These are phyloP conservation scores for Suillus luteus DNA, from an alignment of 768 basidiomycete genomes.

Conservation along the genomic window DNA sequence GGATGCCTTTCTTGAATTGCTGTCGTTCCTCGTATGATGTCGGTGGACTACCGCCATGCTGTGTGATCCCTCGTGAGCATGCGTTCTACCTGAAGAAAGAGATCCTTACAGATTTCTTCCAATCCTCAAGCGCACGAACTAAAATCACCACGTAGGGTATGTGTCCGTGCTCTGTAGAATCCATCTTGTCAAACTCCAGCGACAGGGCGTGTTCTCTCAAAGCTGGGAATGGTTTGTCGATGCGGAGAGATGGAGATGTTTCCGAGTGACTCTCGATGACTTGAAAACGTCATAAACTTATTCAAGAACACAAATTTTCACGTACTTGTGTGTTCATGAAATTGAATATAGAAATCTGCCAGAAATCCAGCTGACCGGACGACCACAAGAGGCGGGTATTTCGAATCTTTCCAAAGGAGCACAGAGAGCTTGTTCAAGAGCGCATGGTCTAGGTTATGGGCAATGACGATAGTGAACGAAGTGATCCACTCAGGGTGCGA, in stretches of 20 bases:
- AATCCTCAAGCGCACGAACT: conserved; percentile 78
- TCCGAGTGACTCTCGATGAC: conserved; percentile 92
- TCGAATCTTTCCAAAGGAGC: conserved; percentile 67
- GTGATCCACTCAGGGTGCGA: conserved; percentile 52
- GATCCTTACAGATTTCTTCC: conserved; percentile 69
- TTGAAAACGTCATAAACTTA: conserved; percentile 30
- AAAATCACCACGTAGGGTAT: conserved; percentile 90
- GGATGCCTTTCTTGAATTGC: conserved; percentile 71
- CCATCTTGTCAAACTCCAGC: conserved; percentile 77
- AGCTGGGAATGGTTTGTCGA: conserved; percentile 86
- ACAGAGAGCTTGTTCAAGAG: conserved; percentile 60
- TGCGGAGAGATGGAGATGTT: conserved; percentile 69
- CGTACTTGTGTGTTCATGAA: conserved; percentile 84
- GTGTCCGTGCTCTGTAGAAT: conserved; percentile 87
- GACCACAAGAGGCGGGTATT: conserved; percentile 67
- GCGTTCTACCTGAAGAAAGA: background rate
- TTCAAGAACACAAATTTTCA: conserved; percentile 11
- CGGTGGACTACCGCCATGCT: conserved; percentile 69
- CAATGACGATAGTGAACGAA: conserved; percentile 79
- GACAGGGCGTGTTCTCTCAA: conserved; percentile 71
- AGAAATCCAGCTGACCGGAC: conserved; percentile 89
- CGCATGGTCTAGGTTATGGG: conserved; percentile 70
- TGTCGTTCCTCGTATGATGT: conserved; percentile 64
- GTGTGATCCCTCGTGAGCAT: conserved; percentile 1
- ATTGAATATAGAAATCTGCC: conserved; percentile 86